phyloP scores from a whole-genome alignment of 805 yeast species.

The Candida wancherniae region DNA sequence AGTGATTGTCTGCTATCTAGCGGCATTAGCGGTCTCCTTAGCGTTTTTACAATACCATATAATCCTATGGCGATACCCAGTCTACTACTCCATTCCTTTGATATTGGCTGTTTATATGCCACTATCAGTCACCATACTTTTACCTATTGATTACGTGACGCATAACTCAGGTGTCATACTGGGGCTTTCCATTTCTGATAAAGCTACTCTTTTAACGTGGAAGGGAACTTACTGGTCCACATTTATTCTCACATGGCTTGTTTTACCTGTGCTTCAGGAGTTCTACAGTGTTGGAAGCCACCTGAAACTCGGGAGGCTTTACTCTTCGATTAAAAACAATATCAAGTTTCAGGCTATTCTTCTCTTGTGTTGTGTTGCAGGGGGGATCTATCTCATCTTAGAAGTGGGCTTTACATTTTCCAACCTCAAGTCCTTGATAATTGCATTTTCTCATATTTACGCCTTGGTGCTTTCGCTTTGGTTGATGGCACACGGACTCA shows the following conservation, averaged over 20 bases:
- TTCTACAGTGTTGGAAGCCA: conserved; percentile 68
- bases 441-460: conserved; percentile 74
- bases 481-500: conserved; percentile 81
- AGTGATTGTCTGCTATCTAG: conserved; percentile 21
- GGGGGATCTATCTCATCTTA: conserved; percentile 54
- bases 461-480: conserved; percentile 70
- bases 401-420: conserved; percentile 50
- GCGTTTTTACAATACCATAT: conserved; percentile 34
- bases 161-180: conserved; percentile 37
- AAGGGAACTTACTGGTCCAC: conserved; percentile 75
- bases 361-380: conserved; percentile 47
- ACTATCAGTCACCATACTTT: conserved; percentile 62
- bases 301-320: conserved; percentile 41
- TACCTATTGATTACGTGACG: conserved; percentile 71
- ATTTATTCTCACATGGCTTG: conserved; percentile 71
- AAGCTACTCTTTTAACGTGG: conserved; percentile 53
- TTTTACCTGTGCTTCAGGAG: conserved; percentile 69
- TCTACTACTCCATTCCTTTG: conserved; percentile 43
- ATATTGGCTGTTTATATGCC: conserved; percentile 68
- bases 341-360: conserved; percentile 57
- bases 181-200: conserved; percentile 29
- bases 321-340: conserved; percentile 54
- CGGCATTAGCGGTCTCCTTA: conserved; percentile 26
- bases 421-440: conserved; percentile 60
- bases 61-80: conserved; percentile 30